Evolutionary conservation across 495 filamentous ascomycete genomes (phyloP), one percentile per base, ranked within the genome.

Genomic region (Aspergillus hancockii): DNA sequence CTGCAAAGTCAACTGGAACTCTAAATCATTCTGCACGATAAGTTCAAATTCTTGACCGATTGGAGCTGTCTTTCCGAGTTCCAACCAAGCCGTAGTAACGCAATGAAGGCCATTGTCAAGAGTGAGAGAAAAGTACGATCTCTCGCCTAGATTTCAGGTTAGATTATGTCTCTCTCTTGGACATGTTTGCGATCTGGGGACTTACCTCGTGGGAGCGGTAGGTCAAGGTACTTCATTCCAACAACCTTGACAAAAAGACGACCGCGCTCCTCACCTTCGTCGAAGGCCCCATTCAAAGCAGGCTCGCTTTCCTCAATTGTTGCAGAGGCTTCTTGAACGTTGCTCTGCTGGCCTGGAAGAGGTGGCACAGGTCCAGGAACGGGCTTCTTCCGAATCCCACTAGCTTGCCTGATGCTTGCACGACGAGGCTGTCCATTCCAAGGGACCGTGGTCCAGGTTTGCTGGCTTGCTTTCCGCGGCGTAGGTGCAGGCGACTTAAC

Each of bases 41-140:
- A 98, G 86, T 72, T 98, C 94, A 60, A 98, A 98, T 70, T 98
- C 94, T 66, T 98, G 94, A 19, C 94, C 94, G 64, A 98, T 97
- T 4, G 95, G 93, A 18, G 95, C 95, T 43, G 87, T 92, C 58
- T 89, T 90, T 50, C 92, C 95, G 25, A 98, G 80, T 70, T 98
- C 94, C 3, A 97, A 75, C 91, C 92, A 98, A 0, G 92, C 85
- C 7, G 94, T 98, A 1, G 94, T 98, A 10, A 98, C 94, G 67
- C 94, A 98, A 72, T 98, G 94, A 3, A 98, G 83, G 25, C 94
- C 94, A 65, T 98, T 98, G 75, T 98, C 94, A 23, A 98, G 82
- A 2, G 94, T 98, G 9, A 98, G 81, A 51, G 92, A 88, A 75
- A 98, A 98, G 76, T 90, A 91, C 6, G 90, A 90, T 55, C 89